phyloP scores from a whole-genome alignment of 2,329 filamentous ascomycete species.

The Cercospora sojina region DNA sequence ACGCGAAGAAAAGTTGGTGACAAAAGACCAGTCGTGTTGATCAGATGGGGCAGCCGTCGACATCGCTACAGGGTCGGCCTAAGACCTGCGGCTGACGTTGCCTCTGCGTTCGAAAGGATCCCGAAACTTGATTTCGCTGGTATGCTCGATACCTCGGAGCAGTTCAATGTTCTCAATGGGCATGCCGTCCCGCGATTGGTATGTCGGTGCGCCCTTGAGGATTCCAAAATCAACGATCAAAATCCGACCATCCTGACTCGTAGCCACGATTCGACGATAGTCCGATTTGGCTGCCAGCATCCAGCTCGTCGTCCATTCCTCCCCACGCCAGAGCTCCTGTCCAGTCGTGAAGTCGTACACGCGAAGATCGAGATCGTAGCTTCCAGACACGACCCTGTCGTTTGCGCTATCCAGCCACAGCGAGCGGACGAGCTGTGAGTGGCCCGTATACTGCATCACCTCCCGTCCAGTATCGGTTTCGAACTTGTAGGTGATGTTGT shows the following conservation, averaged over 20 bases:
- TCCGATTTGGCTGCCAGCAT: slow-evolving; percentile 95
- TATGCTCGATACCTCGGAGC: slow-evolving; percentile 38
- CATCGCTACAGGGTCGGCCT: not conserved
- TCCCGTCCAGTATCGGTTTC: slow-evolving; percentile 87
- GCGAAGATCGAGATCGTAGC: slow-evolving; percentile 93
- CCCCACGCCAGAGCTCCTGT: slow-evolving; percentile 75
- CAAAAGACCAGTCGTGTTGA: not conserved
- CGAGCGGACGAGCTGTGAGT: slow-evolving; percentile 81
- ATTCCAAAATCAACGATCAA: slow-evolving; percentile 87
- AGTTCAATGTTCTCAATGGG: slow-evolving; percentile 53
- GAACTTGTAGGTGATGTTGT: slow-evolving; percentile 94
- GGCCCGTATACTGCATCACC: slow-evolving; percentile 75
- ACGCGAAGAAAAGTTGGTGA: not conserved
- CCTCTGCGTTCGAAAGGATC: slow-evolving; percentile 23
- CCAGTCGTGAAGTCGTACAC: slow-evolving; percentile 87
- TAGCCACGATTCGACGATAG: slow-evolving; percentile 90
- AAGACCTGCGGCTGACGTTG: slow-evolving; percentile 13
- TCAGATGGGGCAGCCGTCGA: not conserved
- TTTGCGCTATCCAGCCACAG: slow-evolving; percentile 87
- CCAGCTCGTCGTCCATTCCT: slow-evolving; percentile 96
- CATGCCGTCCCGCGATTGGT: slow-evolving; percentile 42
- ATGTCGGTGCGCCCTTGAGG: slow-evolving; percentile 30
- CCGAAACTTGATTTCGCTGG: slow-evolving; percentile 29
- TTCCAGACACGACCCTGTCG: slow-evolving; percentile 82
- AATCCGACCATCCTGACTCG: slow-evolving; percentile 89